Evolutionary conservation across 148 eudicot genomes (phyloP).

Genomic region (Arbutus unedo): DNA sequence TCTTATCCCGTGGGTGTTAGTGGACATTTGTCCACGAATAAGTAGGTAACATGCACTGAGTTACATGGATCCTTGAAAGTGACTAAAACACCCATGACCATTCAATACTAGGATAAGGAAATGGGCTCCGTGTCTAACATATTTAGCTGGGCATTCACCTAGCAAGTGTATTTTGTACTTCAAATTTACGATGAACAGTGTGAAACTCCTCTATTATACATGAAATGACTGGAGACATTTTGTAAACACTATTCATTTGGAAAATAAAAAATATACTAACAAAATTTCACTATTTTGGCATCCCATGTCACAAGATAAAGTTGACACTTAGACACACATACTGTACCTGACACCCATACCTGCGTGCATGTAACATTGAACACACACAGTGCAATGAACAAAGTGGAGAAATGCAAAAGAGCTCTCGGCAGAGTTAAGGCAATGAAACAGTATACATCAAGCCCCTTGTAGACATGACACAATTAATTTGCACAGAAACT

Average conservation of each 20-base stretch:
- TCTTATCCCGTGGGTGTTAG: too few relatives aligned
- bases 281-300: too few relatives aligned
- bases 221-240: background rate
- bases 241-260: background rate
- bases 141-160: background rate
- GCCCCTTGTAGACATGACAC: background rate
- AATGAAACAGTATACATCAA: too few relatives aligned
- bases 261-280: background rate
- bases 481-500: too few relatives aligned
- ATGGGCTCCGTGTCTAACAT: background rate
- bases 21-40: background rate
- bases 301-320: too few relatives aligned
- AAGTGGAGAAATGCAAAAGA: background rate
- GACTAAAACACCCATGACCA: background rate
- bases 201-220: background rate
- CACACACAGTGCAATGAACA: background rate
- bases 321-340: background rate
- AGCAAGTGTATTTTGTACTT: background rate
- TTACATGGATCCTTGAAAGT: background rate
- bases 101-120: background rate
- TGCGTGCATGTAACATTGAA: background rate
- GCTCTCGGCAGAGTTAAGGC: background rate
- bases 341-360: background rate
- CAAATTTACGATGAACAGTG: background rate
- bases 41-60: background rate